Base-by-base conservation (phyloP, 495 filamentous ascomycete genomes). In the Trichoderma virens region DNA sequence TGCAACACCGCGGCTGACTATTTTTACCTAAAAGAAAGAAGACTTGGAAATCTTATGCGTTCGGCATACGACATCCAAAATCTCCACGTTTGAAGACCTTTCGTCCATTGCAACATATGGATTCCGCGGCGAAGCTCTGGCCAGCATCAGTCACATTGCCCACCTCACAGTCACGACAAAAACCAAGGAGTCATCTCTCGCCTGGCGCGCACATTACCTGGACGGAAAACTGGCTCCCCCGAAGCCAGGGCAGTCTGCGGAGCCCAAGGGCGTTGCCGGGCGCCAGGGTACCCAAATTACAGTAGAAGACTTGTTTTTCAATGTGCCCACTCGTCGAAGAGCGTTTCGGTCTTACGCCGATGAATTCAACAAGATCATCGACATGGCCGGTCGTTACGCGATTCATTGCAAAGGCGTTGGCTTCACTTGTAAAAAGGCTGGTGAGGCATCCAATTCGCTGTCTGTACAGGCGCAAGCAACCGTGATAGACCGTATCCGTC, bases 61-160 rank as follows among this genome's bases (percentile, higher is more conserved):
- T 70, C 85, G 95, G 63, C 97, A 97, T 71, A 99, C 95, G 20
- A 99, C 95, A 0, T 97, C 93, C 30, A 99, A 98, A 69, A 75
- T 99, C 34, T 92, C 97, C 69, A 87, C 86, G 38, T 98, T 99
- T 68, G 95, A 99, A 72, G 95, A 99, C 72, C 81, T 99, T 63
- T 85, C 86, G 16, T 90, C 86, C 23, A 98, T 99, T 67, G 87
- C 87, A 31, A 98, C 95, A 16, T 99, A 99, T 73, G 95, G 95
- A 31, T 99, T 99, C 72, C 89, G 95, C 32, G 95, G 95, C 59
- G 95, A 99, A 76, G 95, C 95, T 13, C 76, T 99, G 68, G 95
- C 95, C 13, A 97, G 93, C 80, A 99, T 99, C 73, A 98, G 94
- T 71, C 94, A 98, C 76, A 97, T 98, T 67, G 92, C 95, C 60